phyloP scores from a whole-genome alignment of 2,329 filamentous ascomycete genomes.

The Elsinoe australis region DNA sequence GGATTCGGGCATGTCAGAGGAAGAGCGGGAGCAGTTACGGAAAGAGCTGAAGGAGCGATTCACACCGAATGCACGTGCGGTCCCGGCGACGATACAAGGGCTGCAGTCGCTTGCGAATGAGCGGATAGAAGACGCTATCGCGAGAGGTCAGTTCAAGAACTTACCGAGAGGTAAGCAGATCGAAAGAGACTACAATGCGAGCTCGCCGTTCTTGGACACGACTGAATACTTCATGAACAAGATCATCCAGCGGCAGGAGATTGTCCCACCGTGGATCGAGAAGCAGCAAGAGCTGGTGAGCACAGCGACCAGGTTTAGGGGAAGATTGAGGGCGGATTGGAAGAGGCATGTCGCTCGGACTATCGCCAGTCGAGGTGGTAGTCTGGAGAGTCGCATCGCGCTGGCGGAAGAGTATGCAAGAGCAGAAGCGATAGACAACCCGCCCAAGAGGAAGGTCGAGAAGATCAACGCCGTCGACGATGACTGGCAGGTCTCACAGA shows the following conservation, averaged over 20 bases:
- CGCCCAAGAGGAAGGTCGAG: conserved; percentile 39
- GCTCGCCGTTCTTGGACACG: conserved; percentile 86
- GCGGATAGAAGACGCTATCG: conserved; percentile 87
- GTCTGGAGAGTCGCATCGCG: conserved; percentile 62
- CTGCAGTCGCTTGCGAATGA: conserved; percentile 81
- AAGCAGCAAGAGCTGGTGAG: conserved; percentile 86
- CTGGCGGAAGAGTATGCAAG: conserved; percentile 65
- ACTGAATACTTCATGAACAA: conserved; percentile 98
- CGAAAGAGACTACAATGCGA: conserved; percentile 73
- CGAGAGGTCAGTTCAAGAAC: conserved; percentile 79
- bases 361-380: conserved; percentile 71
- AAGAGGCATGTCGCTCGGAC: conserved; percentile 68
- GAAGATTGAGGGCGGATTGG: conserved; percentile 74
- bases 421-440: conserved; percentile 63
- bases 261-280: conserved; percentile 96
- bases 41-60: conserved; percentile 76
- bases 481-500: conserved; percentile 42
- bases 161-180: conserved; percentile 72
- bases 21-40: conserved; percentile 64
- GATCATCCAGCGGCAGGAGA: conserved; percentile 92
- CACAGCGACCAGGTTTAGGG: conserved; percentile 61
- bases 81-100: conserved; percentile 71
- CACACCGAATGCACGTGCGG: conserved; percentile 58
- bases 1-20: conserved; percentile 53
- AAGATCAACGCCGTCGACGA: conserved; percentile 37